Percentiles rank a stretch among this genome's conserved stretches.
Evolutionary conservation across 1,284 basidiomycete genomes (phyloP).

Genomic region (Thecaphora thlaspeos): DNA sequence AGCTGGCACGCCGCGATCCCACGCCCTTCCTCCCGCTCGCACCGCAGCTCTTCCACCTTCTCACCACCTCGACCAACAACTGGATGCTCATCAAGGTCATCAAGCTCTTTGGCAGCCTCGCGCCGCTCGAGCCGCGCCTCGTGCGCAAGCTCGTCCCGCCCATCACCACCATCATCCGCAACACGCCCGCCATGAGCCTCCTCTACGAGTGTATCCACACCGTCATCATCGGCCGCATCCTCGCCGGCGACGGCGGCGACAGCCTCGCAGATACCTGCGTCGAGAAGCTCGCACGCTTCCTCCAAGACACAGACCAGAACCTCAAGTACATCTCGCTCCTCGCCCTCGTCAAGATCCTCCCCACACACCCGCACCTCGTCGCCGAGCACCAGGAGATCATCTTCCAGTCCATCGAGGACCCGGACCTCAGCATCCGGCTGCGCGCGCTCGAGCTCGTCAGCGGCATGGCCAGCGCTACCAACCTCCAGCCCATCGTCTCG

Average conservation of each 20-base stretch:
- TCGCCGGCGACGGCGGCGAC: constrained; percentile 62
- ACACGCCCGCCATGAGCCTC: constrained; percentile 90
- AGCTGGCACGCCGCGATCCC: constrained; percentile 66
- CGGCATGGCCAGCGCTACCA: constrained; percentile 80
- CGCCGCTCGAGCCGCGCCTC: constrained; percentile 86
- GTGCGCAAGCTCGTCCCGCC: constrained; percentile 91
- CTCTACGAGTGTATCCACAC: constrained; percentile 98
- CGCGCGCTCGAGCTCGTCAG: constrained; percentile 88
- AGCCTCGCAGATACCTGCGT: constrained; percentile 83
- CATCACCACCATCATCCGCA: constrained; percentile 89
- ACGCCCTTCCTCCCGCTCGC: constrained; percentile 61
- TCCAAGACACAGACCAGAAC: constrained; percentile 93
- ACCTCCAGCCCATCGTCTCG: constrained; percentile 82
- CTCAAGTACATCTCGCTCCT: constrained; percentile 90
- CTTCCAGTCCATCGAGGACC: constrained; percentile 82
- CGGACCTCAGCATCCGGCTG: constrained; percentile 92
- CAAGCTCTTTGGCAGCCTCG: constrained; percentile 65
- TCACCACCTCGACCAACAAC: constrained; percentile 92
- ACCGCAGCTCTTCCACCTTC: constrained; percentile 88
- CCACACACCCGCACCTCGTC: constrained; percentile 84
- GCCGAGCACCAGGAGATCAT: constrained; percentile 91
- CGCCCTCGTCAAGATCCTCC: constrained; percentile 92
- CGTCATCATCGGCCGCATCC: constrained; percentile 95
- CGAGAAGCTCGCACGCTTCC: constrained; percentile 86
- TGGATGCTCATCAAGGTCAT: constrained; percentile 99